A percentile compares a stretch with the other conserved stretches of the same genome.
phyloP scores from a whole-genome alignment of 306 rosid species.

The Rosa lucieae region DNA sequence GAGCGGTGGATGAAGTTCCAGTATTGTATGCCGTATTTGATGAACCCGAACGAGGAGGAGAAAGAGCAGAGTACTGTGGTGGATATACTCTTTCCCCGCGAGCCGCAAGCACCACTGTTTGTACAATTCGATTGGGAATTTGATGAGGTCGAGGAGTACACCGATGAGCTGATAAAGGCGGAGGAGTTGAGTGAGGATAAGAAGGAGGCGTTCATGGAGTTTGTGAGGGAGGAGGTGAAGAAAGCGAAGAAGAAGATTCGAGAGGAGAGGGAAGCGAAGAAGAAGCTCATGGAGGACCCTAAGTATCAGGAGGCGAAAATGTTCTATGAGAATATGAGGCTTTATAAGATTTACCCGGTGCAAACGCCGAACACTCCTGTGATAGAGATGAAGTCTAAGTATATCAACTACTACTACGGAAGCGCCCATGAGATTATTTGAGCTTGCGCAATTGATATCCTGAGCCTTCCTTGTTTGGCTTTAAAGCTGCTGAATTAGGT shows the following conservation, averaged over 20 bases:
- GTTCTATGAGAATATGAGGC: not conserved
- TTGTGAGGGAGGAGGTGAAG: constrained; percentile 6
- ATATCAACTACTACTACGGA: not conserved
- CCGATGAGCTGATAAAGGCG: not conserved
- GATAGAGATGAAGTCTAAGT: not conserved
- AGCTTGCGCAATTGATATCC: not conserved
- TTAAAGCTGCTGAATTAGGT: not conserved
- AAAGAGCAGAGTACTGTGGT: constrained; percentile 10
- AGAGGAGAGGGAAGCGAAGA: not conserved
- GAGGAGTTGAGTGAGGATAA: not conserved
- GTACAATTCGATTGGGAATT: not conserved
- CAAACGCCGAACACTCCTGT: not conserved
- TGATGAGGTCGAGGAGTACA: constrained; percentile 1
- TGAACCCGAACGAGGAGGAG: constrained; percentile 13
- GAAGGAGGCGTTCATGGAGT: not conserved
- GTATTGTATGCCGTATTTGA: constrained; percentile 21
- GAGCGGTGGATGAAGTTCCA: constrained; percentile 21
- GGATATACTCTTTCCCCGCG: not conserved
- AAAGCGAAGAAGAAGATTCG: not conserved
- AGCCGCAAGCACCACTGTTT: not conserved
- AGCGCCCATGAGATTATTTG: not conserved
- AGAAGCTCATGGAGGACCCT: constrained; percentile 9
- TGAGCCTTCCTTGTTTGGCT: not conserved
- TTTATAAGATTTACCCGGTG: not conserved
- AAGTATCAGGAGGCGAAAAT: not conserved